These are phyloP conservation scores for Knoxia roxburghii DNA, from an alignment of 257 asterid species.

Conservation along the genomic window DNA sequence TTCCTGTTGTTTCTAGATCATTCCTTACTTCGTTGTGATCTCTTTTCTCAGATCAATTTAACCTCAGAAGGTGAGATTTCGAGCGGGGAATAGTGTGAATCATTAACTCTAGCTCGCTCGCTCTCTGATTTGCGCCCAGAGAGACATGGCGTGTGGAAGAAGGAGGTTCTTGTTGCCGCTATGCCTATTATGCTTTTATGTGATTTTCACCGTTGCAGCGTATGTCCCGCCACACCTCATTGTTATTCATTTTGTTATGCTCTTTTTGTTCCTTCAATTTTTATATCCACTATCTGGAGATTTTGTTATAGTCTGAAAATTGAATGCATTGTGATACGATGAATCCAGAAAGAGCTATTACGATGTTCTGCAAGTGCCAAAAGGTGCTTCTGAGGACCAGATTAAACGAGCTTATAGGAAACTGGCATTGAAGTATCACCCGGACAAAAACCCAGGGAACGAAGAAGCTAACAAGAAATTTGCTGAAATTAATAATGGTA, in stretches of 20 bases:
- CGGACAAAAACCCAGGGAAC: slow-evolving; percentile 86
- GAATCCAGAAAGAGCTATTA: slow-evolving; percentile 73
- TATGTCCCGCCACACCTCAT: slow-evolving; percentile 28
- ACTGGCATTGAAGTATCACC: slow-evolving; percentile 93
- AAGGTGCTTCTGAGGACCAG: slow-evolving; percentile 84
- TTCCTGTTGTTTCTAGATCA: not conserved
- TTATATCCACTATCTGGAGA: not conserved
- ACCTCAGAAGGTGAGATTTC: slow-evolving; percentile 25
- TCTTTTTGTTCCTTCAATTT: not conserved
- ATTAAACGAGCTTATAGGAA: slow-evolving; percentile 87
- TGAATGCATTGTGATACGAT: not conserved
- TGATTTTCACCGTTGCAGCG: slow-evolving; percentile 82
- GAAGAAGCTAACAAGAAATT: slow-evolving; percentile 91
- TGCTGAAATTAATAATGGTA: slow-evolving; percentile 91
- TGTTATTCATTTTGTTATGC: not conserved
- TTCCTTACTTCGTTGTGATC: not conserved
- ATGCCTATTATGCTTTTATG: slow-evolving; percentile 40
- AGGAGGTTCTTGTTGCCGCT: slow-evolving; percentile 41
- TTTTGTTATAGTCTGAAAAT: not conserved
- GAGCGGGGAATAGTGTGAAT: slow-evolving; percentile 9
- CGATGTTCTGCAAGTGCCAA: slow-evolving; percentile 70
- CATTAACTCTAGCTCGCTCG: not conserved
- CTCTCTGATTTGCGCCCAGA: slow-evolving; percentile 24
- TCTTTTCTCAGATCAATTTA: slow-evolving; percentile 6
- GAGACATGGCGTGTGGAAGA: slow-evolving; percentile 62